Conservation (phyloP, 345 rosid genomes). For the Tarenaya hassleriana region DNA sequence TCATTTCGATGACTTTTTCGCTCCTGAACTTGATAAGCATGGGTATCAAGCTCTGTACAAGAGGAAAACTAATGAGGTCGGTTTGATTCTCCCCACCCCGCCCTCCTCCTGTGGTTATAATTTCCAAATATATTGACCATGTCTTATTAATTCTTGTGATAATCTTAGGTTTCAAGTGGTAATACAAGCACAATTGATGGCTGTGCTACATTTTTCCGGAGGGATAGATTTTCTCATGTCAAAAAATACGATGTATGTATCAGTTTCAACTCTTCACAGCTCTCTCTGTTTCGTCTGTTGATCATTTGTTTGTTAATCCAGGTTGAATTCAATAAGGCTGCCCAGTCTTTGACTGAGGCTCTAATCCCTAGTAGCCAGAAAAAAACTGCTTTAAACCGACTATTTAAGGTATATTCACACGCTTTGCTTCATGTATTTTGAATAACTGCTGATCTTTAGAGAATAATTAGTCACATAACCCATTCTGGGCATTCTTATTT, state of each 20-base stretch:
- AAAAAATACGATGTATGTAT: conserved; percentile 56
- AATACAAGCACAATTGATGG: conserved; percentile 42
- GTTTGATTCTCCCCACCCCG: neutral
- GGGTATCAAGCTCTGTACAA: conserved; percentile 56
- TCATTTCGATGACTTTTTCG: conserved; percentile 56
- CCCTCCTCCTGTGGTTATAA: too few relatives aligned
- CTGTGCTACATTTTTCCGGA: conserved; percentile 64
- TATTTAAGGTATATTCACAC: conserved; percentile 43
- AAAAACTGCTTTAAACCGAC: conserved; percentile 49
- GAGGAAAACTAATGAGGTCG: conserved; percentile 62
- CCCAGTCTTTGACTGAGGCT: conserved; percentile 70
- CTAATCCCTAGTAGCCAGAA: conserved; percentile 48
- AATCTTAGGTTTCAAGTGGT: conserved; percentile 44
- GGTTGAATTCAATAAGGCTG: conserved; percentile 75
- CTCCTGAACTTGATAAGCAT: conserved; percentile 58
- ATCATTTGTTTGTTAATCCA: conserved; percentile 16
- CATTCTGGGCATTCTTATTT: conserved; percentile 8
- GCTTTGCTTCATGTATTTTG: conserved; percentile 4
- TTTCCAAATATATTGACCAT: too few relatives aligned
- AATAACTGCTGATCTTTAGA: too few relatives aligned
- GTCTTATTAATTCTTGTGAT: neutral
- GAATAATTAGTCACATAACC: too few relatives aligned
- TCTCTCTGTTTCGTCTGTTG: neutral
- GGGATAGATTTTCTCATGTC: conserved; percentile 60
- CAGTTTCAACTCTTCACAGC: neutral